These are phyloP conservation scores for Kwoniella pini DNA, from an alignment of 768 basidiomycete species.

Conservation along the genomic window DNA sequence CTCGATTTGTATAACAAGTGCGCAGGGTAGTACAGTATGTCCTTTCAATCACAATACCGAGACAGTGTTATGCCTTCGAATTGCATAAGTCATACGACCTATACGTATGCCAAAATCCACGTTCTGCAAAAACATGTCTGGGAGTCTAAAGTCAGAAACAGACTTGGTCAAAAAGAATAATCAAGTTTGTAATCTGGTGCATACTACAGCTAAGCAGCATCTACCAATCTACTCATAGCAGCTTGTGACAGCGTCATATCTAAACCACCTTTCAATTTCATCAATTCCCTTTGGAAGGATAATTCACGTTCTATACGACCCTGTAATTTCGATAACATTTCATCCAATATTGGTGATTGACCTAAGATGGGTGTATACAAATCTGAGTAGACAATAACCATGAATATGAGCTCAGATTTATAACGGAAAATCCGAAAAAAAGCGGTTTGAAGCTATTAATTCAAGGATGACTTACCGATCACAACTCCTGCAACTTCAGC, in stretches of 20 bases:
- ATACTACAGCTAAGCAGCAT: conserved; percentile 2
- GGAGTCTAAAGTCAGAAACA: too few species aligned
- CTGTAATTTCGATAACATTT: conserved; percentile 74
- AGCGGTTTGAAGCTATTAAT: too few species aligned
- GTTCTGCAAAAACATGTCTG: too few species aligned
- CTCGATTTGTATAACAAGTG: too few species aligned
- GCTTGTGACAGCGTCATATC: conserved; percentile 69
- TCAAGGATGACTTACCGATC: conserved; percentile 69
- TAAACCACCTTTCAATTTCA: conserved; percentile 78
- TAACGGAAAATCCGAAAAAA: not conserved
- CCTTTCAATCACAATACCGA: too few species aligned
- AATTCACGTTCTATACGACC: conserved; percentile 84
- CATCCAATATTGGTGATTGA: conserved; percentile 88
- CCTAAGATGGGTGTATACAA: conserved; percentile 91
- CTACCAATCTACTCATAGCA: conserved; percentile 37
- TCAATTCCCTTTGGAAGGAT: conserved; percentile 80
- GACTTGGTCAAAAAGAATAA: too few species aligned
- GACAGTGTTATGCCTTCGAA: too few species aligned
- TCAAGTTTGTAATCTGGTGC: too few species aligned
- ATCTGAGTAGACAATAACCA: conserved; percentile 60
- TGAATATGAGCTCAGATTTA: not conserved
- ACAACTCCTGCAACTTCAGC: conserved; percentile 77
- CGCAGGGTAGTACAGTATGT: too few species aligned
- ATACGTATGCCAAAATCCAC: too few species aligned
- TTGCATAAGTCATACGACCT: too few species aligned